These are phyloP conservation scores for Acephala macrosclerotiorum DNA, from an alignment of 2,329 filamentous ascomycete genomes.

Conservation along the genomic window DNA sequence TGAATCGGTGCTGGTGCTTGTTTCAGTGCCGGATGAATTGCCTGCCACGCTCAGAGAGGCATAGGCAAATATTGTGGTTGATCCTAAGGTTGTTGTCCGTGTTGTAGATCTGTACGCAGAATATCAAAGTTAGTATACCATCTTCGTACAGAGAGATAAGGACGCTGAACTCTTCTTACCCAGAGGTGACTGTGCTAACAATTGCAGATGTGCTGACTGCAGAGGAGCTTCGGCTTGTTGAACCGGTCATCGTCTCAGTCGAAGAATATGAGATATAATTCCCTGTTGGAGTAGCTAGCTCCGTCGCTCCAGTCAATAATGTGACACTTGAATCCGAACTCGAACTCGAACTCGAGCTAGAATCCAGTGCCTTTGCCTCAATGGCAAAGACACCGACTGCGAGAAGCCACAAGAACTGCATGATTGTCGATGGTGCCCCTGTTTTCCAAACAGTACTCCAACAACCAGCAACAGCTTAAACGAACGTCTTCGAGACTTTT, in stretches of 20 bases:
- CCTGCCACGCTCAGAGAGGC: constrained; percentile 25
- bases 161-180: no score
- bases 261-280: constrained; percentile 47
- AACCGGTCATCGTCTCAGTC: constrained; percentile 40
- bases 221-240: constrained; percentile 33
- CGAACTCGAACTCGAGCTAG: constrained; percentile 31
- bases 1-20: constrained; percentile 45
- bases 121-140: no score
- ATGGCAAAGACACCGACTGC: constrained; percentile 44
- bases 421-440: constrained; percentile 22
- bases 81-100: constrained; percentile 37
- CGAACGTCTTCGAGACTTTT: not conserved
- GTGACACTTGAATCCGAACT: constrained; percentile 19
- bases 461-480: constrained; percentile 1
- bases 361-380: constrained; percentile 34
- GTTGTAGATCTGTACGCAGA: constrained; percentile 29
- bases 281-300: constrained; percentile 47
- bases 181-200: constrained; percentile 36
- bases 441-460: constrained; percentile 1
- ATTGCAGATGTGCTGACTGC: constrained; percentile 37
- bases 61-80: constrained; percentile 39
- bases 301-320: constrained; percentile 28
- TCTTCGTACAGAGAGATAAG: no score
- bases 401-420: constrained; percentile 36
- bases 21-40: constrained; percentile 40